Evolutionary conservation across 2,329 filamentous ascomycete species (phyloP), one percentile per base, ranked within the genome.

Genomic region (Fusarium sp.): DNA sequence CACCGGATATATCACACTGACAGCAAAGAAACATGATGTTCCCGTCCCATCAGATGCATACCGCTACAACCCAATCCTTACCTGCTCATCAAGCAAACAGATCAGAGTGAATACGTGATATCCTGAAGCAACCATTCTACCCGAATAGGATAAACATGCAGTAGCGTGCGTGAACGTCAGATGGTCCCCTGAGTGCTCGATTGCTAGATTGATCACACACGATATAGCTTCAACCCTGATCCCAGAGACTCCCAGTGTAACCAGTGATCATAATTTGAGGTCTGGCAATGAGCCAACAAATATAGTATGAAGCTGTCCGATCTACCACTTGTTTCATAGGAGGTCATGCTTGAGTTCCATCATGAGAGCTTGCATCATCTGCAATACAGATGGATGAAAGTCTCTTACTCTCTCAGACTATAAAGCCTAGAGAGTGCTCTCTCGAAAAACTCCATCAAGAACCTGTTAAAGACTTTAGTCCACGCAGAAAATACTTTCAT

Each of bases 191-290:
- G 12, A 35, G n/a, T 18, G 33, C 30, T 32, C 30, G 42, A 56
- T 67, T 62, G 23, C 48, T 18, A 49, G 32, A 35, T 54, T 26
- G 42, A 55, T 46, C 56, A 50, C 42, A 14, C 23, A 45, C 32
- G 37, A 67, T 54, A 50, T 42, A n/a, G 37, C 18, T 27, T 55
- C 40, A 57, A 32, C 60, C 54, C 40, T 55, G 23, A n/a, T 48
- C 62, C 57, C 40, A 46, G 44, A 45, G 37, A 15, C 32, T 46
- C 40, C 57, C 27, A 52, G 64, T 66, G 60, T 60, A 70, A 53
- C 41, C 13, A 33, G 17, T 27, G 13, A 30, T 4, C 14, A 15
- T 48, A 35, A 14, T 30, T 55, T 37, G 20, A 35, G 23, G 42
- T 18, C 20, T 53, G 45, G 46, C 17, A 48, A 48, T 11, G 23